phyloP scores from a whole-genome alignment of 805 yeast species.

The Torulaspora gathmanii region DNA sequence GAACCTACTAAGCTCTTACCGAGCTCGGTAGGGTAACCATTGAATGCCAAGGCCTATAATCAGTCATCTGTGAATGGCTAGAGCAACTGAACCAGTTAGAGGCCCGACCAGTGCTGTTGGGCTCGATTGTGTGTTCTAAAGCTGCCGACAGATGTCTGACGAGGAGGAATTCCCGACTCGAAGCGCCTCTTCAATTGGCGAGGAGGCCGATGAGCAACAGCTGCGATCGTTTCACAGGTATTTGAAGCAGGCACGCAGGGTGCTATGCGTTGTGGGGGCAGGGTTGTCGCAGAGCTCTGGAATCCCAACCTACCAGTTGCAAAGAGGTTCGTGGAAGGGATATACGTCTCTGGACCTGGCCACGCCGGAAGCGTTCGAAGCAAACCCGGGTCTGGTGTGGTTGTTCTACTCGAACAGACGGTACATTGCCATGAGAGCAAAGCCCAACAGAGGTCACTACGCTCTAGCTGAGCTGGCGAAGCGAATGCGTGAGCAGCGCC shows the following conservation, averaged over 20 bases:
- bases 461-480: constrained; percentile 62
- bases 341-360: constrained; percentile 79
- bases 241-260: constrained; percentile 42
- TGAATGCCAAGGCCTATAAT: not conserved
- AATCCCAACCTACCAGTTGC: constrained; percentile 65
- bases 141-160: not conserved
- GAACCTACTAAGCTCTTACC: not conserved
- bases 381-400: constrained; percentile 86
- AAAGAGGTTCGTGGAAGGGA: constrained; percentile 72
- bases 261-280: constrained; percentile 72
- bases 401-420: constrained; percentile 76
- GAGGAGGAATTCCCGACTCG: not conserved
- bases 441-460: constrained; percentile 69
- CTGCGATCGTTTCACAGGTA: constrained; percentile 46
- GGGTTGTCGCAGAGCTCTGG: constrained; percentile 80
- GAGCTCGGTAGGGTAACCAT: too few relatives aligned
- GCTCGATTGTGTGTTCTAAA: not conserved
- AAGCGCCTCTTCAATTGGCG: not conserved
- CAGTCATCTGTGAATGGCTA: too few relatives aligned
- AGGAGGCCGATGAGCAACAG: constrained; percentile 13
- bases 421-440: constrained; percentile 55
- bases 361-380: constrained; percentile 83
- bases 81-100: not conserved
- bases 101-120: not conserved
- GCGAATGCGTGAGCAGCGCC: constrained; percentile 28